Percentiles rank a stretch among this genome's conserved stretches.
These are phyloP conservation scores for Berberis vulgaris DNA, from an alignment of 164 flowering plant genomes.

Conservation along the genomic window DNA sequence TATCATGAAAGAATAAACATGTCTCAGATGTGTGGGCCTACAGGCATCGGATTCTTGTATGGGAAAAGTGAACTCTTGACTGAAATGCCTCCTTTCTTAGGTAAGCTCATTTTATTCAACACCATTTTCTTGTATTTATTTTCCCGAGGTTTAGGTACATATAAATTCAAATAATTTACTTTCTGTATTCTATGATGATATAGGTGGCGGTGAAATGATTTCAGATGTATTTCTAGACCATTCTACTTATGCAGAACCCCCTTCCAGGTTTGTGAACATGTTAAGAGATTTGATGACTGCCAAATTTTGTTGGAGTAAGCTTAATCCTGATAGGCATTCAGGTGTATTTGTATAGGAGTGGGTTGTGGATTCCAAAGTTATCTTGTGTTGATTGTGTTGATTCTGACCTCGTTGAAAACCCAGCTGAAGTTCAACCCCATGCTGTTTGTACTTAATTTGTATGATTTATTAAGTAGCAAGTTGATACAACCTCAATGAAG, in stretches of 20 bases:
- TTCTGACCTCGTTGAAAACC: no score
- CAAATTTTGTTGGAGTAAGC: not conserved
- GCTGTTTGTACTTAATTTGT: no score
- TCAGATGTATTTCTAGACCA: conserved; percentile 85
- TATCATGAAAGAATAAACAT: conserved; percentile 45
- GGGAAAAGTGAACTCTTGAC: conserved; percentile 67
- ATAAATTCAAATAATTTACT: no score
- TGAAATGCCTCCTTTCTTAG: conserved; percentile 89
- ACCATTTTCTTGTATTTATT: not conserved
- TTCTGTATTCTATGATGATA: not conserved
- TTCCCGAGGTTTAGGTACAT: not conserved
- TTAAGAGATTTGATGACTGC: not conserved
- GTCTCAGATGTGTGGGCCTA: conserved; percentile 99
- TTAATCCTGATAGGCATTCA: no score
- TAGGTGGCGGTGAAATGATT: conserved; percentile 99
- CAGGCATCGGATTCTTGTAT: conserved; percentile 96
- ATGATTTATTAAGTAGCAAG: no score
- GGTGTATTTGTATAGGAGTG: no score
- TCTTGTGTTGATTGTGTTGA: no score
- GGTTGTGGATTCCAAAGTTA: no score
- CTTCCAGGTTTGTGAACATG: conserved; percentile 67
- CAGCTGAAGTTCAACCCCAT: no score
- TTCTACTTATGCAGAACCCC: conserved; percentile 96
- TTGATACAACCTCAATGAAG: no score
- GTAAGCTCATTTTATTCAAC: conserved; percentile 16